Percentiles rank a stretch among this genome's conserved stretches.
Evolutionary conservation across 768 basidiomycete genomes (phyloP).

Genomic region (Antrodiella citrinella): DNA sequence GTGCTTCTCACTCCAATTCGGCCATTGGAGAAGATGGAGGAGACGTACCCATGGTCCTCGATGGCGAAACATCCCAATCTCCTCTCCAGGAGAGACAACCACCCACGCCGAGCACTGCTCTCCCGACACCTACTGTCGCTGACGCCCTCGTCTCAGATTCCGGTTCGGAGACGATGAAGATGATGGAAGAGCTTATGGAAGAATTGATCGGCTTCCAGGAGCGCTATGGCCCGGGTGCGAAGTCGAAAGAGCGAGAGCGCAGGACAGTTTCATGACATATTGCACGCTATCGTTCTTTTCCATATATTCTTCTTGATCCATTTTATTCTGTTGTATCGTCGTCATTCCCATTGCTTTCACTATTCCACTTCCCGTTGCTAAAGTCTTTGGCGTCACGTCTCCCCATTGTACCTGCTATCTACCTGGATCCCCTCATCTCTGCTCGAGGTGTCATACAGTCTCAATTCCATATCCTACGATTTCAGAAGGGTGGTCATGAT

Average conservation of each 20-base stretch:
- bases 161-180: constrained; percentile 49
- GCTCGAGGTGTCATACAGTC: too few species aligned
- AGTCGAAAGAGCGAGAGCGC: constrained; percentile 30
- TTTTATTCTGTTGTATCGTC: constrained; percentile 8
- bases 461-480: too few species aligned
- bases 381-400: too few species aligned
- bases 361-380: background rate
- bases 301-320: background rate
- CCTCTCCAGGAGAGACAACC: constrained; percentile 15
- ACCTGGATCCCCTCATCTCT: too few species aligned
- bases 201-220: constrained; percentile 88
- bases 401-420: too few species aligned
- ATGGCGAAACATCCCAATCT: constrained; percentile 10
- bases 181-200: constrained; percentile 89
- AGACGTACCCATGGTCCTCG: background rate
- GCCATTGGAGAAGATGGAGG: constrained; percentile 26
- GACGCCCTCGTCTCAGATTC: constrained; percentile 11
- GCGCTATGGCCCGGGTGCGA: constrained; percentile 59
- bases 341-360: background rate
- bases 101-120: background rate
- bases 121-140: background rate
- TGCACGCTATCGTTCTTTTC: constrained; percentile 2
- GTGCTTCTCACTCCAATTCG: constrained; percentile 15
- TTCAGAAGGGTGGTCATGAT: too few species aligned
- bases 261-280: constrained; percentile 21